Base-by-base conservation (phyloP, 164 flowering plant genomes). In the Berberis vulgaris region DNA sequence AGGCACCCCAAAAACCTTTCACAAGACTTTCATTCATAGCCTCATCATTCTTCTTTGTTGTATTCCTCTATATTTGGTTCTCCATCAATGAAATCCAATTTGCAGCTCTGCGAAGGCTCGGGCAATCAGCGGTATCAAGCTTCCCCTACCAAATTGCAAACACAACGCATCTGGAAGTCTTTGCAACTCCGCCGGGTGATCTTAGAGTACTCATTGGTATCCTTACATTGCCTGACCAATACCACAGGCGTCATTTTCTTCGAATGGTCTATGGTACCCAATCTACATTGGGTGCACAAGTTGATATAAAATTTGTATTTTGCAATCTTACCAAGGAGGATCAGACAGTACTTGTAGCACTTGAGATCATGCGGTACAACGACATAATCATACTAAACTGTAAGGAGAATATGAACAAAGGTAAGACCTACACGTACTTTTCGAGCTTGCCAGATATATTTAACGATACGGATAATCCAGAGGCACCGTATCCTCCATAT, bases 271-370 rank as follows among this genome's bases (percentile, higher is more conserved):
- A 89, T 69, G 94, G 92, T 11, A 81, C 81, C 0, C 97, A 89
- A 56, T 59, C 72, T 0, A 70, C 80, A 0, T 6, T 3, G 0
- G 82, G 80, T 0, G 86, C 79, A 5, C 68, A 71, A 62, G 72
- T 88, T 1, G 97, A 89, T 61, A 74, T 90, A 43, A 88, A 81
- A 73, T 93, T 93, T 53, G 88, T 93, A 13, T 84, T 93, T 60
- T 93, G 98, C 72, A 90, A 86, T 63, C 76, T 90, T 4, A 90
- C 90, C 2, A 88, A 85, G 57, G 90, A 86, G 41, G 97, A 93
- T 40, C 97, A 93, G 54, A 76, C 52, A 47, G 70, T 80, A 5
- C 81, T 88, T 3, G 82, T 93, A 0, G 87, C 94, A 1, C 80
- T 90, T 0, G 98, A 93, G 74, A 90, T 93, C 55, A 84, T 93